Evolutionary conservation across 331 rosid species (phyloP), one percentile per base, ranked within the genome.

Genomic region (Malus hybrid): DNA sequence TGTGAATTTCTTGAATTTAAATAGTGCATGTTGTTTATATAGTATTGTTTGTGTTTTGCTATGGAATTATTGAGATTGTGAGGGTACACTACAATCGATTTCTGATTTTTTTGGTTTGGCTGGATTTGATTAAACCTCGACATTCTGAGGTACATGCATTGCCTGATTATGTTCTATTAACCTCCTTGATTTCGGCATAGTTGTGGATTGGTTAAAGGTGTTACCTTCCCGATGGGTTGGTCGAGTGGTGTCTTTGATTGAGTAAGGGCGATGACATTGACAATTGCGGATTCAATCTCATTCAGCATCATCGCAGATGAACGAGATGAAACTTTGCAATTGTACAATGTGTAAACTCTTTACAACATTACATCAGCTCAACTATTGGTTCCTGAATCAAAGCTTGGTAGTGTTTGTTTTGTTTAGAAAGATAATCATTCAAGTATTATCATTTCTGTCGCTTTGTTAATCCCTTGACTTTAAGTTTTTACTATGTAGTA

Each of bases 401-500:
- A 60, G 34, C 58, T 6, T 29, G 19, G 63, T 34, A 62, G 6
- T 33, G 34, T 11, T 34, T 64, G 20, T 66, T 44, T 44, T 44
- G 15, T 4, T 44, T 44, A 3, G 50, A 44, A 11, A 44, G 50
- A 11, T 44, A 44, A 44, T 70, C 74, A 29, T 70, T 70, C 32
- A 28, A 52, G 26, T 10, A 19, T n/a, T 18, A 20, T 70, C 2
- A 30, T 50, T 70, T 53, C 34, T 48, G 39, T 68, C 56, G 67
- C 73, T 70, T 18, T 46, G 36, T 56, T 32, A 18, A 66, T 75
- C 68, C 72, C 72, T 57, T 79, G 61, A 61, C 32, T 77, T 77
- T 64, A 30, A 65, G 33, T 63, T 73, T 15, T 62, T 28, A 63
- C 63, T 20, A 42, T 87, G 84, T 50, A 94, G 98, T 80, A 78